Conservation (phyloP, 78 protist genomes). For the Speleostelium caveatum region DNA sequence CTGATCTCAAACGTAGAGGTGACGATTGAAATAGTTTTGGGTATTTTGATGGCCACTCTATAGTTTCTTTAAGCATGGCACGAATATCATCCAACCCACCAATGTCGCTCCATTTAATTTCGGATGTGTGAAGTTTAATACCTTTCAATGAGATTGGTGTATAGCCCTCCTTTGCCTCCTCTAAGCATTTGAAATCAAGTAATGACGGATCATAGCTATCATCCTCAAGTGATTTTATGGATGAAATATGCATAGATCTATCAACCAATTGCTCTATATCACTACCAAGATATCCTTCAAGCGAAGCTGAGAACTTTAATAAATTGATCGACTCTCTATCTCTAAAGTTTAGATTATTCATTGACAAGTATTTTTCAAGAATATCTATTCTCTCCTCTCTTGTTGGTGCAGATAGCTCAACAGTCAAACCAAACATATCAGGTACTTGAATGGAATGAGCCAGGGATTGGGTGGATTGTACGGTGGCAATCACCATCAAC, state of each 20-base stretch:
- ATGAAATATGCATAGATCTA: slow-evolving; percentile 28
- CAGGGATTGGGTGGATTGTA: slow-evolving; percentile 20
- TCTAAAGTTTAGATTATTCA: background rate
- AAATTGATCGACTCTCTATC: background rate
- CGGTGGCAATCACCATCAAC: slow-evolving; percentile 14
- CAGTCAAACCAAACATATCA: slow-evolving; percentile 30
- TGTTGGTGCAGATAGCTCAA: slow-evolving; percentile 56
- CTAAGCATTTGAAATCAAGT: background rate
- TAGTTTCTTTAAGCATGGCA: slow-evolving; percentile 77
- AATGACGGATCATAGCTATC: too few species aligned
- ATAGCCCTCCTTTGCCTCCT: slow-evolving; percentile 48
- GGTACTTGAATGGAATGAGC: slow-evolving; percentile 46
- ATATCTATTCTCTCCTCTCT: slow-evolving; percentile 59
- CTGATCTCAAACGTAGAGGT: slow-evolving; percentile 79
- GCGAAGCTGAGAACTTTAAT: slow-evolving; percentile 20
- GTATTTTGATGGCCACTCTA: slow-evolving; percentile 85
- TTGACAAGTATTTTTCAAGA: background rate
- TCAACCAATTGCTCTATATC: slow-evolving; percentile 54
- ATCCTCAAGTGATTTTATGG: slow-evolving; percentile 5
- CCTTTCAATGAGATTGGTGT: slow-evolving; percentile 71
- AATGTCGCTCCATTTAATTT: slow-evolving; percentile 73
- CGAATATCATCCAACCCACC: slow-evolving; percentile 79
- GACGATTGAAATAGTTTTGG: slow-evolving; percentile 76
- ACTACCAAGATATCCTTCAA: slow-evolving; percentile 53
- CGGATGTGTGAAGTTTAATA: slow-evolving; percentile 56